Evolutionary conservation across 2,329 filamentous ascomycete genomes (phyloP), one percentile per base, ranked within the genome.

Genomic region (Paecilomyces sp.): DNA sequence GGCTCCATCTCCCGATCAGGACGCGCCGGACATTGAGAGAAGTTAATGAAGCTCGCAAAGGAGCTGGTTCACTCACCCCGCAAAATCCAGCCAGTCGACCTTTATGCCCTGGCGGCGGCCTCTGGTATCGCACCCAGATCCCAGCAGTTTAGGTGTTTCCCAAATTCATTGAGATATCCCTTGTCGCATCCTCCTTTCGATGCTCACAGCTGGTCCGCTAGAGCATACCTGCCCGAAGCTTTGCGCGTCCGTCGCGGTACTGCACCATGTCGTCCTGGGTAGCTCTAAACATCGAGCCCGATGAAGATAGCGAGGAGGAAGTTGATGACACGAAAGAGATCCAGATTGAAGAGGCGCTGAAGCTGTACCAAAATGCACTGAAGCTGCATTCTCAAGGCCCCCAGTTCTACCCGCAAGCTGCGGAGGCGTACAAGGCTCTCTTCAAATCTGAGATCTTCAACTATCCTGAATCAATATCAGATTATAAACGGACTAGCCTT

Each of bases 261-360:
- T 61, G 52, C 64, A 70, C 53, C 61, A 81, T 81, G 80, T 76
- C 80, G 41, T 83, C 85, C 68, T 97, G 95, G 78, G 86, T 88
- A 69, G 91, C 93, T 57, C 87, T 97, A 75, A 99, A 99, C 73
- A 85, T 97, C 76, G 92, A 97, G 75, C 89, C 91, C 9, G 94
- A 97, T 77, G 91, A 95, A 70, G 90, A 91, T 60, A 81, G 88
- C 64, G 92, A 96, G 71, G 91, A 96, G 68, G 92, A 97, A 75
- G 81, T 96, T 70, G 94, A 99, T 73, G 92, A 94, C 68, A 96
- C 92, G 34, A 94, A 93, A 73, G 93, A 97, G 75, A 87, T 99
- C 57, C 92, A 96, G 81, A 93, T 97, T 70, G 94, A 99, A 70
- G 94, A 99, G 77, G 92, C 94, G 55, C 80, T 99, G 63, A 97